Base-by-base conservation (phyloP, 2,329 filamentous ascomycete species). In the Proliferodiscus dingleyae region DNA sequence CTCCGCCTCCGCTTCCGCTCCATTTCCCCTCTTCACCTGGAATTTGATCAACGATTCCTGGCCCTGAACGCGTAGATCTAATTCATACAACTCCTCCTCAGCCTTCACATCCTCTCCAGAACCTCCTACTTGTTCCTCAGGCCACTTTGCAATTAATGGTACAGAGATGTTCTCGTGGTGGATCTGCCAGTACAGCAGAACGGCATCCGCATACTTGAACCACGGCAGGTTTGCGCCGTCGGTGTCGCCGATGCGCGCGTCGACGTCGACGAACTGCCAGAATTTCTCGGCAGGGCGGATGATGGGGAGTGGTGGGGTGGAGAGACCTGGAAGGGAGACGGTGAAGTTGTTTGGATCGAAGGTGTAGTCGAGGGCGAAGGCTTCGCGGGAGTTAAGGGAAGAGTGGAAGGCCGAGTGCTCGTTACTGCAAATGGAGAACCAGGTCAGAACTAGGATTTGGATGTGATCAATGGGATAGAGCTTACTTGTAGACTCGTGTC, bases 171-270 rank as follows among this genome's bases (percentile, higher is more conserved):
- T 26, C 10, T 52, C 49, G 26, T 40, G 40, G 7, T 52, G 19
- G 22, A 49, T 46, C 46, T 37, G 41, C 49, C 49, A 52, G 41
- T 19, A 46, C 7, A 52, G 37, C 11, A 52, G 23, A 3, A 49
- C 34, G 2, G 40, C 29, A 23, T 52, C 49, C 18, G 49, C 46
- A 8, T 45, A 49, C 16, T 26, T 15, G 32, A 52, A 52, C 49
- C 49, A 52, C 6, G 49, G 49, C 5, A 49, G 37, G 28, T 47
- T 52, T 5, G 43, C 49, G 1, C 49, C 49, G 24, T 46, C 46
- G 13, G 4, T 26, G 33, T 49, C 46, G 5, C 46, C 46, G 9
- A 37, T 42, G 30, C 46, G 43, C 26, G 44, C 43, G 22, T 16
- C 11, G 5, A 32, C 43, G 10, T 43, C 18, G 15, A 46, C 26